Base-by-base conservation (phyloP, 495 filamentous ascomycete species). In the Geopyxis carbonaria region DNA sequence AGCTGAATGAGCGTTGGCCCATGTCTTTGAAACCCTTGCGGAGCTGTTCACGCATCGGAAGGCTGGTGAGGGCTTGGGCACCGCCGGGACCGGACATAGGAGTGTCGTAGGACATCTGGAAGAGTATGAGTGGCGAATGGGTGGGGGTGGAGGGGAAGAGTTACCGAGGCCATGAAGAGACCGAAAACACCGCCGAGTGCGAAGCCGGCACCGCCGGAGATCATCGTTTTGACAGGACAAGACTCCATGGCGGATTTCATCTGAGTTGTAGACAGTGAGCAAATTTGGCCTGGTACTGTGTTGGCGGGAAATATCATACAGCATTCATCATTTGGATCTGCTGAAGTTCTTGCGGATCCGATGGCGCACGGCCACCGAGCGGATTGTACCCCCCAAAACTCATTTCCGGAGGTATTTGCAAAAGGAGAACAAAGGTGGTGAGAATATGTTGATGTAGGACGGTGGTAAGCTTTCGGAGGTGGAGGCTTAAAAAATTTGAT, bases 141-240 rank as follows among this genome's bases (percentile, higher is more conserved):
- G 10, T 15, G 19, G 36, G 29, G 47, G 18, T 32, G 25, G 19
- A 32, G 20, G 31, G 16, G 25, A 34, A 22, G 14, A 67, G 76
- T 42, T 70, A 86, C 78, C 57, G 77, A 80, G 38, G 86, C 83
- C 83, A 93, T 93, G 60, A 94, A 93, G 44, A 94, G 64, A 34
- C 86, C 86, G 47, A 94, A 93, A n/a, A 81, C 60, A 47, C 83
- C 87, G 38, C 86, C 86, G 28, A 94, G 73, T 20, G 73, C 86
- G 53, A 93, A 93, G 8, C 86, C 86, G 66, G 83, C 83, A 13
- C 68, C 77, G 25, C 85, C 87, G 1, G 80, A 72, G 33, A 94
- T 71, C 38, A 68, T 76, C 9, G 80, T 80, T 54, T 93, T 93
- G 24, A 71, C 68, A 8, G 76, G 77, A 59, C 86, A 94, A 4